phyloP scores from a whole-genome alignment of 225 moss, liverwort and hornwort genomes.

The Asterella californica region DNA sequence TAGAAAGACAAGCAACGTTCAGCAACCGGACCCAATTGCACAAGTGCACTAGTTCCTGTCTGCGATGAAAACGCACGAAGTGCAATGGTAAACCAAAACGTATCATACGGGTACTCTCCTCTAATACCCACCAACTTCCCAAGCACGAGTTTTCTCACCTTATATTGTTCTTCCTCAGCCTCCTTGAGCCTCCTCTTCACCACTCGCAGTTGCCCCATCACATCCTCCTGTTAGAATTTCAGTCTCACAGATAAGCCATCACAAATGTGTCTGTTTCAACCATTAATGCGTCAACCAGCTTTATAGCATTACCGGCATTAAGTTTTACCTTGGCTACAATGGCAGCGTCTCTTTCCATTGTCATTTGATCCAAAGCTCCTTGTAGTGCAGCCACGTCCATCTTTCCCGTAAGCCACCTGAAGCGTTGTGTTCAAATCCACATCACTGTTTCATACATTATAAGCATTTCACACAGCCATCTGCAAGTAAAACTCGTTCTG shows the following conservation, averaged over 20 bases:
- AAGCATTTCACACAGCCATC: not conserved
- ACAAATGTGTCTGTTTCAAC: not conserved
- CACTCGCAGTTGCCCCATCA: constrained; percentile 75
- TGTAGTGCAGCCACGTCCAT: constrained; percentile 57
- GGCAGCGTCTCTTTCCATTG: constrained; percentile 94
- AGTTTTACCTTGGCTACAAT: constrained; percentile 69
- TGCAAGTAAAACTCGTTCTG: not conserved
- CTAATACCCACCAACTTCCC: not conserved
- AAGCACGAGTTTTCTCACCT: constrained; percentile 37
- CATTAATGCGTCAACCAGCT: not conserved
- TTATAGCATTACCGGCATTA: not conserved
- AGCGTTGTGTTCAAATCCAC: not conserved
- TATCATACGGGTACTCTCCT: not conserved
- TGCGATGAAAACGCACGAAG: not conserved
- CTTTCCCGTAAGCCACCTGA: constrained; percentile 36
- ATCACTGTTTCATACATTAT: not conserved
- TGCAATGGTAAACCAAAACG: not conserved
- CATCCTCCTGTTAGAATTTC: constrained; percentile 71
- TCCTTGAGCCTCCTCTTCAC: constrained; percentile 86
- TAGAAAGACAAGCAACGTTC: not conserved
- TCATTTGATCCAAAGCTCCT: constrained; percentile 70
- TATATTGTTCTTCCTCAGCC: constrained; percentile 97
- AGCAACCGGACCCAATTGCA: not conserved
- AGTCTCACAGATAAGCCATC: constrained; percentile 8
- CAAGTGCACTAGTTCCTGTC: not conserved